phyloP scores from a whole-genome alignment of 2,329 filamentous ascomycete genomes.

The Huntiella bhutanensis region DNA sequence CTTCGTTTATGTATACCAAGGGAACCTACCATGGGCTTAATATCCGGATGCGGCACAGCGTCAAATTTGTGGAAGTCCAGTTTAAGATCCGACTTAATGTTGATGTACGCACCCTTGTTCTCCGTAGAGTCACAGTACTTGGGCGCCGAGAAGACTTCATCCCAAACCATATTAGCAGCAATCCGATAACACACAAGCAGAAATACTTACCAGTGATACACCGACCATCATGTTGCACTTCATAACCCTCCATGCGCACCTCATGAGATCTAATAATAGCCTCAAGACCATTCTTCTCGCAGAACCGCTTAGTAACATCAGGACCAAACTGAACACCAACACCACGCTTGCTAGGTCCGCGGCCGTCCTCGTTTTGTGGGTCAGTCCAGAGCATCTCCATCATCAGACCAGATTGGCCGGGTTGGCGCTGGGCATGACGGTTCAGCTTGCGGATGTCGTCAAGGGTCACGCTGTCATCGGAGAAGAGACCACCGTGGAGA shows the following conservation, averaged over 20 bases:
- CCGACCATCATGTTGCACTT: constrained; percentile 85
- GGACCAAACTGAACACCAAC: constrained; percentile 94
- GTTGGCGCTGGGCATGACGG: constrained; percentile 76
- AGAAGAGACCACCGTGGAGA: constrained; percentile 88
- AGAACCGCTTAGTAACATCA: constrained; percentile 90
- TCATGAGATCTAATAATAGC: constrained; percentile 95
- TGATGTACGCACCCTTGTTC: constrained; percentile 97
- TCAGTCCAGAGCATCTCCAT: constrained; percentile 99
- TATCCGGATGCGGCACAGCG: constrained; percentile 86
- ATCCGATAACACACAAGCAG: neutral
- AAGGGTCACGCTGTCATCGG: constrained; percentile 76
- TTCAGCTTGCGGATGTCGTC: constrained; percentile 90
- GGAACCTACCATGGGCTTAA: constrained; percentile 64
- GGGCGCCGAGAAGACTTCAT: constrained; percentile 77
- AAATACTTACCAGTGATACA: constrained; percentile 65
- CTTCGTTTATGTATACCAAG: no score
- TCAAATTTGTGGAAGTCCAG: constrained; percentile 86
- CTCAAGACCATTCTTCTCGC: constrained; percentile 83
- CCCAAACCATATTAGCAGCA: constrained; percentile 1
- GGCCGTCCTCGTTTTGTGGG: constrained; percentile 66
- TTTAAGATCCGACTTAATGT: constrained; percentile 81
- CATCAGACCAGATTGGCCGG: constrained; percentile 87
- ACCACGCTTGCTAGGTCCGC: constrained; percentile 88
- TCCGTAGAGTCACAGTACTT: constrained; percentile 96
- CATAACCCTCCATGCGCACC: constrained; percentile 97